phyloP scores from a whole-genome alignment of 345 rosid genomes.

The Eucalyptus sp. region DNA sequence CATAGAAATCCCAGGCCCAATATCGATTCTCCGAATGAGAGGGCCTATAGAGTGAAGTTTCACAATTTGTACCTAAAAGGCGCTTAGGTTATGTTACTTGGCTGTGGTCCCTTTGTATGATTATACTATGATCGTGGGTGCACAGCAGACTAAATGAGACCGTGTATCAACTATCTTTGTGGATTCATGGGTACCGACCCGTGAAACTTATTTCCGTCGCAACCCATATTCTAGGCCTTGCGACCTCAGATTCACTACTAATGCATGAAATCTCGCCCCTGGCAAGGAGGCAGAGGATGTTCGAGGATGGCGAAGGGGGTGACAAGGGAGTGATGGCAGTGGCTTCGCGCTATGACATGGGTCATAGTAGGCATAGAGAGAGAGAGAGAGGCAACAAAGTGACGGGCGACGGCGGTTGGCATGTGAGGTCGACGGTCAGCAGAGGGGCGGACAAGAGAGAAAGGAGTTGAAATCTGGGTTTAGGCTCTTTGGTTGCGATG shows the following conservation, averaged over 20 bases:
- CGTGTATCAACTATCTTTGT: background rate
- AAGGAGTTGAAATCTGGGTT: background rate
- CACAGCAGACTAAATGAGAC: background rate
- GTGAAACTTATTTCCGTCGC: background rate
- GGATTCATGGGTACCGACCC: background rate
- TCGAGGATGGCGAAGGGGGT: too few relatives aligned
- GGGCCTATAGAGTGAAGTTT: background rate
- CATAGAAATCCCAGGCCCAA: background rate
- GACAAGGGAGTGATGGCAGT: background rate
- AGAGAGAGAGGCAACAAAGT: background rate
- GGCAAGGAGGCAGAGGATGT: background rate
- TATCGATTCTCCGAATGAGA: background rate
- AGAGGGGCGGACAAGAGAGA: background rate
- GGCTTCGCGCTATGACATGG: background rate
- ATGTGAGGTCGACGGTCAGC: background rate
- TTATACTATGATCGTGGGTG: background rate
- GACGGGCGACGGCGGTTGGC: background rate
- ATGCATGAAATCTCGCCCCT: background rate
- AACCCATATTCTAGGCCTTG: background rate
- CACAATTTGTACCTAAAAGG: background rate
- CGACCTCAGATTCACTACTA: background rate
- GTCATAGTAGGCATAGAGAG: background rate
- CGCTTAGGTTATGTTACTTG: background rate
- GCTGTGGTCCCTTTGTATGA: background rate
- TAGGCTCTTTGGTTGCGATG: background rate